phyloP scores from a whole-genome alignment of 306 rosid genomes.

The Vigna angularis region DNA sequence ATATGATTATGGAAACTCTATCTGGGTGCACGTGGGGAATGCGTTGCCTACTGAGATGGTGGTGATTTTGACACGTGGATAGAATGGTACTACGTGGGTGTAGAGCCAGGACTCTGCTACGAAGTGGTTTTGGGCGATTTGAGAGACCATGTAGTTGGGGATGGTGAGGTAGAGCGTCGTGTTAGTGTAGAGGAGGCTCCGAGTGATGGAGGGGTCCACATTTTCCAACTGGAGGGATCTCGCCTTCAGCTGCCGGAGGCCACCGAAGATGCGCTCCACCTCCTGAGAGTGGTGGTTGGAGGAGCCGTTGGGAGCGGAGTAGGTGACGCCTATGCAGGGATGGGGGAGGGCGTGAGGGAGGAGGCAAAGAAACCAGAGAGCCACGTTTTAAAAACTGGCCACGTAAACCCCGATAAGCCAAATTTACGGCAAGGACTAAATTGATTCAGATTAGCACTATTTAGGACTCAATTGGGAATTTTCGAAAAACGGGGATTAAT shows the following conservation, averaged over 20 bases:
- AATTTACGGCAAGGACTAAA: rapidly evolving
- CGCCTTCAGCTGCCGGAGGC: constrained; percentile 52
- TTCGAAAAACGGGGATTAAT: no score
- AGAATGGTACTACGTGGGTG: constrained; percentile 77
- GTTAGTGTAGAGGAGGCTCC: constrained; percentile 71
- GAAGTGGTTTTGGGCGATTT: constrained; percentile 75
- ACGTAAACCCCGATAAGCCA: no score
- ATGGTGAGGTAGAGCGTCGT: constrained; percentile 68
- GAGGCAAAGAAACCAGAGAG: not conserved
- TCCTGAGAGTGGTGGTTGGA: not conserved
- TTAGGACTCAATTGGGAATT: no score
- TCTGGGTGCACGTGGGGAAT: constrained; percentile 53
- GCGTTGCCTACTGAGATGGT: constrained; percentile 85
- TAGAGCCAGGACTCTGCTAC: constrained; percentile 70
- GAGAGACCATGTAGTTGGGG: constrained; percentile 65
- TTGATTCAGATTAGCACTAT: no score
- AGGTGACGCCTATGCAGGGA: not conserved
- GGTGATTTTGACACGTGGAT: constrained; percentile 79
- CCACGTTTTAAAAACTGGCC: no score
- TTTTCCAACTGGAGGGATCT: constrained; percentile 63
- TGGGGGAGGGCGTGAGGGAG: not conserved
- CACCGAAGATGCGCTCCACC: constrained; percentile 40
- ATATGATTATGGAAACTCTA: constrained; percentile 46
- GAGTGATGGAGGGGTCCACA: constrained; percentile 64
- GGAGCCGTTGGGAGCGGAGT: not conserved